These are phyloP conservation scores for Malus hybrid DNA, from an alignment of 331 rosid species.

Conservation along the genomic window DNA sequence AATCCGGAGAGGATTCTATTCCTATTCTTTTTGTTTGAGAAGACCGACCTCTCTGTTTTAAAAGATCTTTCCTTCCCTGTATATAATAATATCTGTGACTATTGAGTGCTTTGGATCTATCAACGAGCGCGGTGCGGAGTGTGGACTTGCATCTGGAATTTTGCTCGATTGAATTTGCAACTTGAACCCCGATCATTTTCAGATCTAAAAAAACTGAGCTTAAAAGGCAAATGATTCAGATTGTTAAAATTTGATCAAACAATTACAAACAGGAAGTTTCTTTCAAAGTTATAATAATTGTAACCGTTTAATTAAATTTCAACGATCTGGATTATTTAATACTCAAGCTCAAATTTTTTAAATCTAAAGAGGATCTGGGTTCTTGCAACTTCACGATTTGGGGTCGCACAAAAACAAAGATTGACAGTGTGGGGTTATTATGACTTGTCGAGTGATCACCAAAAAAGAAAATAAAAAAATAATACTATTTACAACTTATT, in stretches of 20 bases:
- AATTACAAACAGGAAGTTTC: rapidly evolving
- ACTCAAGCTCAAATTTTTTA: too few species aligned
- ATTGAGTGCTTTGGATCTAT: slow-evolving; percentile 29
- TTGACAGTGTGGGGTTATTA: background rate
- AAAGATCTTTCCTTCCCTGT: background rate
- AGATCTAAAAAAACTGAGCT: too few species aligned
- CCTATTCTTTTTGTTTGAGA: background rate
- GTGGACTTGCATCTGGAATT: slow-evolving; percentile 10
- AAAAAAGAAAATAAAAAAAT: too few species aligned
- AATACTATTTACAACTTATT: too few species aligned
- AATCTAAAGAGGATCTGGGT: background rate
- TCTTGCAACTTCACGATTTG: background rate
- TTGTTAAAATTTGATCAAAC: too few species aligned
- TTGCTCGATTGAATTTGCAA: slow-evolving; percentile 9
- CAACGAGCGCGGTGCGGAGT: background rate
- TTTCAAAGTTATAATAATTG: too few species aligned
- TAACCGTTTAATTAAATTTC: too few species aligned
- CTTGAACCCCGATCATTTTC: too few species aligned
- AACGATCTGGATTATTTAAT: too few species aligned
- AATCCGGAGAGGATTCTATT: too few species aligned
- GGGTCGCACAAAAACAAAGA: background rate
- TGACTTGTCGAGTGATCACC: background rate
- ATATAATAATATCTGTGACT: background rate
- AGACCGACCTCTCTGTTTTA: background rate
- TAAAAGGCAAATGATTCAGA: rapidly evolving